These are phyloP conservation scores for Ramularia collo-cygni DNA, from an alignment of 2,329 filamentous ascomycete species.

Conservation along the genomic window DNA sequence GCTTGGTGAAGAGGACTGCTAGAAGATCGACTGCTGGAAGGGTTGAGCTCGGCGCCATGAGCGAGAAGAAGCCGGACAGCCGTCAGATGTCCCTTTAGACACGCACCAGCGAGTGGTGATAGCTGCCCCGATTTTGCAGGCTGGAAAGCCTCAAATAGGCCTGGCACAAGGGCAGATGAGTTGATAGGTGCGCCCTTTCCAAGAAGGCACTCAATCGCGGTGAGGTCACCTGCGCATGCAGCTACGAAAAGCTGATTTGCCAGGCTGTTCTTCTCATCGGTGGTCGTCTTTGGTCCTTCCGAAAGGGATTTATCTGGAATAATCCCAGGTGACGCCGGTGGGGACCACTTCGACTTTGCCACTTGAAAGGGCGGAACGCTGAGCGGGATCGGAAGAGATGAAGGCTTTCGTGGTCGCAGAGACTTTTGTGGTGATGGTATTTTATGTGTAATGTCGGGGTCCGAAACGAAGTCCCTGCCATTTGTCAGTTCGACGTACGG, in stretches of 20 bases:
- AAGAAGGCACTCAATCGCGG: conserved; percentile 22
- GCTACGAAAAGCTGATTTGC: conserved; percentile 24
- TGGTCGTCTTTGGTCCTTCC: conserved; percentile 13
- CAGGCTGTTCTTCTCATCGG: conserved; percentile 18
- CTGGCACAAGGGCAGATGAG: conserved; percentile 20
- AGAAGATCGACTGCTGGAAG: conserved; percentile 21
- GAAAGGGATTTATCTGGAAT: conserved; percentile 9
- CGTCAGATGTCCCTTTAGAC: conserved; percentile 22
- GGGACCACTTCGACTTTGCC: conserved; percentile 26
- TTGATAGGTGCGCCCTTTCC: conserved; percentile 25
- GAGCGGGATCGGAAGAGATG: conserved; percentile 12
- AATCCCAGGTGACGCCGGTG: conserved; percentile 24
- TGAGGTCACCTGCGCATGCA: conserved; percentile 25
- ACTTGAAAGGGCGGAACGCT: conserved; percentile 22
- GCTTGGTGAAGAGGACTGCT: conserved; percentile 29
- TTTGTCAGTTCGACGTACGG: conserved; percentile 7
- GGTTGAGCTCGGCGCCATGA: conserved; percentile 26
- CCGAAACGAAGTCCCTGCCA: conserved; percentile 8
- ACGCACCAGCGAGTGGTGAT: conserved; percentile 29
- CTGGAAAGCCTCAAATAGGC: conserved; percentile 29
- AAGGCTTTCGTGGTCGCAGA: conserved; percentile 13
- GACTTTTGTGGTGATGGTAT: conserved; percentile 3
- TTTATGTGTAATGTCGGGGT: background rate
- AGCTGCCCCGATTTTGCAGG: conserved; percentile 28
- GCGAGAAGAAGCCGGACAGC: conserved; percentile 24